Conservation (phyloP, 192 early-diverging fungal genomes). For the Umbelopsis isabellina region DNA sequence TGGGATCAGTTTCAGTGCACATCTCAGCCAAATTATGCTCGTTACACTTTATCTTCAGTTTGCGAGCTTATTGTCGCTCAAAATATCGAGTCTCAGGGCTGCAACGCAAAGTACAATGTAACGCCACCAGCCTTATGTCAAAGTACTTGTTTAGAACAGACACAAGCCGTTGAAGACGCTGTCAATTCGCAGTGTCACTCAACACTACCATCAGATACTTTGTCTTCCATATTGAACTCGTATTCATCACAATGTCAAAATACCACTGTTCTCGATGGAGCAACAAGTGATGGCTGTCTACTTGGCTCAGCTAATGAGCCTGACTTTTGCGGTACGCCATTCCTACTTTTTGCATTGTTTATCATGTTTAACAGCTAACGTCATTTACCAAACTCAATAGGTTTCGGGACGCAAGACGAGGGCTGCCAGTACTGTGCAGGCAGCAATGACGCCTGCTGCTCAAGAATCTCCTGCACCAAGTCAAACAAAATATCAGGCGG, state of each 20-base stretch:
- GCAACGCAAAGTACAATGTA: conserved; percentile 24
- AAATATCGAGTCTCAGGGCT: conserved; percentile 18
- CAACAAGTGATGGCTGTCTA: conserved; percentile 23
- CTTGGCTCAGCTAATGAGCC: conserved; percentile 35
- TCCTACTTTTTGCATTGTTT: not conserved
- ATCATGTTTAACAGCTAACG: not conserved
- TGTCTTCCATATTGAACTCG: not conserved
- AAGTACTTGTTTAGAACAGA: conserved; percentile 26
- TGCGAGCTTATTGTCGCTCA: conserved; percentile 31
- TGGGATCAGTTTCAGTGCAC: conserved; percentile 21
- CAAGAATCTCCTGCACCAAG: not conserved
- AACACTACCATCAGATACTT: not conserved
- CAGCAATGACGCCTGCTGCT: conserved; percentile 21
- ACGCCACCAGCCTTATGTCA: conserved; percentile 31
- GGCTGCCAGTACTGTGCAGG: conserved; percentile 9
- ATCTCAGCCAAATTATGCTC: conserved; percentile 23
- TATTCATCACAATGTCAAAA: conserved; percentile 18
- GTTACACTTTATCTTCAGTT: conserved; percentile 26
- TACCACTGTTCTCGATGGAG: conserved; percentile 25
- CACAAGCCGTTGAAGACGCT: not conserved
- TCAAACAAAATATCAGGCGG: not conserved
- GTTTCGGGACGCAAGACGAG: conserved; percentile 13
- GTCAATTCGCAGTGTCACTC: not conserved
- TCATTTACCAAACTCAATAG: not conserved
- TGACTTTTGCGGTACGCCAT: conserved; percentile 29